Conservation (phyloP, 2,329 filamentous ascomycete genomes). For the Penicillium crustosum region DNA sequence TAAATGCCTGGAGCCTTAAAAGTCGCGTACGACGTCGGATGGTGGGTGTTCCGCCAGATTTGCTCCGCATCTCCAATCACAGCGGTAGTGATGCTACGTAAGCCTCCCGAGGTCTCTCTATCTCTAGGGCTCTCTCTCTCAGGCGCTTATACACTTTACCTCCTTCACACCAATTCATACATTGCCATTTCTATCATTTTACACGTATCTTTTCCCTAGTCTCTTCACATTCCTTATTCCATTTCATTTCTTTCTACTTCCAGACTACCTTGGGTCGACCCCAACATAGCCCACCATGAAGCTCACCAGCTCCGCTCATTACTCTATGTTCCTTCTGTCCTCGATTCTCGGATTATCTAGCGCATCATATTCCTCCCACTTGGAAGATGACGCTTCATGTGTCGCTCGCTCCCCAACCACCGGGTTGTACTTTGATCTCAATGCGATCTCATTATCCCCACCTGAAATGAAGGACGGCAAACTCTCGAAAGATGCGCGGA, state of each 20-base stretch:
- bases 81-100: slow-evolving; percentile 19
- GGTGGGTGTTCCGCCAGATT: slow-evolving; percentile 11
- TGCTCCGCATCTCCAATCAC: slow-evolving; percentile 20
- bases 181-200: slow-evolving; percentile 2
- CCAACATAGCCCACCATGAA: slow-evolving; percentile 34
- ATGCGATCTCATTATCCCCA: slow-evolving; percentile 54
- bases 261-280: slow-evolving; percentile 6
- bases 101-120: no score
- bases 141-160: not conserved
- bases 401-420: slow-evolving; percentile 62
- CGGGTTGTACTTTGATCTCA: slow-evolving; percentile 64
- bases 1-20: slow-evolving; percentile 4
- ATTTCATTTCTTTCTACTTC: slow-evolving; percentile 3
- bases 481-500: slow-evolving; percentile 37
- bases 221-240: slow-evolving; percentile 12
- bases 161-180: not conserved
- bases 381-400: slow-evolving; percentile 54
- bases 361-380: slow-evolving; percentile 40
- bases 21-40: slow-evolving; percentile 24
- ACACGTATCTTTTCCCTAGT: not conserved
- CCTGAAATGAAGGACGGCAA: slow-evolving; percentile 45
- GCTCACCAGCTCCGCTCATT: slow-evolving; percentile 30
- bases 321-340: slow-evolving; percentile 36
- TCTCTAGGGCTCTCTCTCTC: no score
- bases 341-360: slow-evolving; percentile 30